A percentile compares a stretch with the other conserved stretches of the same genome.
phyloP scores from a whole-genome alignment of 148 eudicot species.

The Cornus kousa region DNA sequence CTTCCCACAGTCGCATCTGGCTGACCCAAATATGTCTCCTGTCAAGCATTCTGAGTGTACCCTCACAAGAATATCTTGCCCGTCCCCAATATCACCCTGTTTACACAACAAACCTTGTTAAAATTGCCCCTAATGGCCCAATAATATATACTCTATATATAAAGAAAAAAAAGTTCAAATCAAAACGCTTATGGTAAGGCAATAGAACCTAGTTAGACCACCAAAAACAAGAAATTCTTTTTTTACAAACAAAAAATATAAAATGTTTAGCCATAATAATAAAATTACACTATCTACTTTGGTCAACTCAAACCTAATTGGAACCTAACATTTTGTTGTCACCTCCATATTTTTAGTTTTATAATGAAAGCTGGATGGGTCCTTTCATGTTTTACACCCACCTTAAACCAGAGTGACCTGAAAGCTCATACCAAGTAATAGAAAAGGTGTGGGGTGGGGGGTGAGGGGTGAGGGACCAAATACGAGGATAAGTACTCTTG shows the following conservation, averaged over 20 bases:
- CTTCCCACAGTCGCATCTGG: slow-evolving; percentile 71
- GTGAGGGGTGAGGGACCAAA: not conserved
- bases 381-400: not conserved
- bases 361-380: not conserved
- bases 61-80: slow-evolving; percentile 77
- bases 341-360: not conserved
- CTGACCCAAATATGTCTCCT: slow-evolving; percentile 68
- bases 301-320: not conserved
- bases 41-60: slow-evolving; percentile 81
- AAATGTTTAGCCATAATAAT: not conserved
- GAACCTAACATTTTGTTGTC: not conserved
- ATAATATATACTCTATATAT: too few relatives aligned
- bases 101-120: slow-evolving; percentile 1
- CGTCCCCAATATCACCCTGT: slow-evolving; percentile 92
- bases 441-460: not conserved
- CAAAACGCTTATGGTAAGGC: too few relatives aligned
- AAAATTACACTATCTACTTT: not conserved
- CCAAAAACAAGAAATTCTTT: not conserved
- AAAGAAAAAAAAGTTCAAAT: not conserved
- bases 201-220: not conserved
- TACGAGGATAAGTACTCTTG: not conserved
- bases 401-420: not conserved
- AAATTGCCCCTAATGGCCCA: not conserved
- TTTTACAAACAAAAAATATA: not conserved
- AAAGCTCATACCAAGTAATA: not conserved